A percentile compares a stretch with the other conserved stretches of the same genome.
These are phyloP conservation scores for Cadophora luteo-olivacea DNA, from an alignment of 2,329 filamentous ascomycete genomes.

Conservation along the genomic window DNA sequence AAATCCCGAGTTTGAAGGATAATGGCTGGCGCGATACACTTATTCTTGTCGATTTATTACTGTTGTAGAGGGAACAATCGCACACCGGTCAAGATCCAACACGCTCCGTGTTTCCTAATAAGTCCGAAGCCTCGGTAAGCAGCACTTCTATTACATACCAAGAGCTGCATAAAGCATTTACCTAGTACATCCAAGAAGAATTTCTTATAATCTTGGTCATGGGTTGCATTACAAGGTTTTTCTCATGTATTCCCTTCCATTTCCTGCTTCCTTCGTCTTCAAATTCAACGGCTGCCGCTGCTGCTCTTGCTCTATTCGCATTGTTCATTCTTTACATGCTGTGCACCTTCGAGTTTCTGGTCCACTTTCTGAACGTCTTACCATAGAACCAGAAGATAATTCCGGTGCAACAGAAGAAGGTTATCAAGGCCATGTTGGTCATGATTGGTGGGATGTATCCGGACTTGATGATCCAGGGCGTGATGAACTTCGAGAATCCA, in stretches of 20 bases:
- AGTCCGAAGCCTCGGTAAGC: background rate
- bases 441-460: conserved; percentile 65
- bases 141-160: background rate
- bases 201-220: too few species aligned
- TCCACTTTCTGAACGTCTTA: conserved; percentile 64
- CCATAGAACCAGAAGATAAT: conserved; percentile 63
- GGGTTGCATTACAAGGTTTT: too few species aligned
- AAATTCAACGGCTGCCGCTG: too few species aligned
- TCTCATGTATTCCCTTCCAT: too few species aligned
- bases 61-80: too few species aligned
- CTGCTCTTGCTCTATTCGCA: background rate
- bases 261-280: too few species aligned
- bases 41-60: too few species aligned
- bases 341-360: conserved; percentile 61
- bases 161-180: background rate
- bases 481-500: conserved; percentile 62
- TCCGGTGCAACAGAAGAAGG: conserved; percentile 57
- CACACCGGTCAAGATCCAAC: background rate
- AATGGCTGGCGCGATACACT: too few species aligned
- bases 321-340: conserved; percentile 45
- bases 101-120: background rate
- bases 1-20: too few species aligned
- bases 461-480: conserved; percentile 54
- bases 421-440: conserved; percentile 61
- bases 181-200: background rate